These are phyloP conservation scores for Angophora floribunda DNA, from an alignment of 345 rosid genomes.

Conservation along the genomic window DNA sequence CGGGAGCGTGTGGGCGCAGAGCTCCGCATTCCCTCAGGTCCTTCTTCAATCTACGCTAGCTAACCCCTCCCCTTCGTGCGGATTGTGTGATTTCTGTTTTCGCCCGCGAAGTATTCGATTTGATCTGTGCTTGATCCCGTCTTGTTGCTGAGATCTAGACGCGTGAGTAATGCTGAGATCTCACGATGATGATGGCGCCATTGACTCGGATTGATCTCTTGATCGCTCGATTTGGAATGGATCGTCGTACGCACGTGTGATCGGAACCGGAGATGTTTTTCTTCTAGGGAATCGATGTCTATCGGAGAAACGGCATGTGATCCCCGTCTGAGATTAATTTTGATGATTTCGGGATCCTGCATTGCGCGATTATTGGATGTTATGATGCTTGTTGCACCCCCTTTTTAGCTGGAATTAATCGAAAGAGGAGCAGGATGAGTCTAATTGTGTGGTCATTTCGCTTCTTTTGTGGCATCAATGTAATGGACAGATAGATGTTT, in stretches of 20 bases:
- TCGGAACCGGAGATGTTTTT: neutral
- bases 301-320: neutral
- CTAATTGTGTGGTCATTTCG: neutral
- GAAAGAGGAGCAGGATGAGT: neutral
- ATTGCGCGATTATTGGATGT: neutral
- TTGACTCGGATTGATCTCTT: neutral
- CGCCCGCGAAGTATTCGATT: neutral
- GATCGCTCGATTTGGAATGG: neutral
- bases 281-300: neutral
- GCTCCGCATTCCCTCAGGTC: slow-evolving; percentile 26
- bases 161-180: neutral
- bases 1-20: slow-evolving; percentile 46
- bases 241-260: neutral
- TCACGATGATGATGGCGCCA: neutral
- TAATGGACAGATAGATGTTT: neutral
- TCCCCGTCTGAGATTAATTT: neutral
- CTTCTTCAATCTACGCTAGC: neutral
- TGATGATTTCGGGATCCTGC: neutral
- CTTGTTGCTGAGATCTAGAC: neutral
- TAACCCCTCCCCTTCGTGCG: neutral
- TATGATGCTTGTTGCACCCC: neutral
- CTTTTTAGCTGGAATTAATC: neutral
- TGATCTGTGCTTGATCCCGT: neutral
- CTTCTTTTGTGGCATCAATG: neutral
- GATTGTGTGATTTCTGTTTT: too few relatives aligned